phyloP scores from a whole-genome alignment of 306 rosid genomes.

The Astragalus membranaceus region DNA sequence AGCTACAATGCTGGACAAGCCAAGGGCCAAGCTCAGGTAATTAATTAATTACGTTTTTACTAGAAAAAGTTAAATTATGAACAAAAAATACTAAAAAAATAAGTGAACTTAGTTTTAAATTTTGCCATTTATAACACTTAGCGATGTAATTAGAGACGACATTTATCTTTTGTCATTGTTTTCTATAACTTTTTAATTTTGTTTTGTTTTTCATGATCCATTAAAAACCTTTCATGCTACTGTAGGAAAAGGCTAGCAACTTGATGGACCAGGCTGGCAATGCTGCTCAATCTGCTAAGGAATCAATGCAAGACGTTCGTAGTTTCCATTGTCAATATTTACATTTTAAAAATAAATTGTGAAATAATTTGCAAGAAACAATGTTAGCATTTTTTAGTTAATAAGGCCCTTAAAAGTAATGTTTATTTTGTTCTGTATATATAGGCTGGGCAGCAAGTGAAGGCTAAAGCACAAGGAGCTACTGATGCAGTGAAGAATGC shows the following conservation, averaged over 20 bases:
- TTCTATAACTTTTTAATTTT: neutral
- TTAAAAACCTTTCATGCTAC: neutral
- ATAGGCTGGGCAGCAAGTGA: constrained; percentile 43
- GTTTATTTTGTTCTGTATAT: neutral
- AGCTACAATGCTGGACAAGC: constrained; percentile 52
- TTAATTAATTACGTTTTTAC: neutral
- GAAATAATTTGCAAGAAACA: neutral
- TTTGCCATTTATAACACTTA: too few relatives aligned
- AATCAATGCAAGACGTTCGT: constrained; percentile 32
- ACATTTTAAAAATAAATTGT: too few relatives aligned
- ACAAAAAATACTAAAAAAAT: too few relatives aligned
- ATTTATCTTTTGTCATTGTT: neutral
- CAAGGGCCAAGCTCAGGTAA: constrained; percentile 55
- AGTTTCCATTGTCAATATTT: neutral
- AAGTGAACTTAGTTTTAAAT: too few relatives aligned
- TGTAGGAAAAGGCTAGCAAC: constrained; percentile 50
- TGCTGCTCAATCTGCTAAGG: constrained; percentile 47
- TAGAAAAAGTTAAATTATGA: too few relatives aligned
- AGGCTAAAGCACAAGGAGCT: constrained; percentile 48
- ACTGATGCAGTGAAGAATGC: constrained; percentile 58
- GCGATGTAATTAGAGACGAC: too few relatives aligned
- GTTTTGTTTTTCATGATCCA: too few relatives aligned
- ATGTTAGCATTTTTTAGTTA: too few relatives aligned
- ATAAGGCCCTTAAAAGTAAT: neutral
- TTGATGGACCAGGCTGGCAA: constrained; percentile 42